Base-by-base conservation (phyloP, 805 yeast species). In the Starmerella tilneyi region DNA sequence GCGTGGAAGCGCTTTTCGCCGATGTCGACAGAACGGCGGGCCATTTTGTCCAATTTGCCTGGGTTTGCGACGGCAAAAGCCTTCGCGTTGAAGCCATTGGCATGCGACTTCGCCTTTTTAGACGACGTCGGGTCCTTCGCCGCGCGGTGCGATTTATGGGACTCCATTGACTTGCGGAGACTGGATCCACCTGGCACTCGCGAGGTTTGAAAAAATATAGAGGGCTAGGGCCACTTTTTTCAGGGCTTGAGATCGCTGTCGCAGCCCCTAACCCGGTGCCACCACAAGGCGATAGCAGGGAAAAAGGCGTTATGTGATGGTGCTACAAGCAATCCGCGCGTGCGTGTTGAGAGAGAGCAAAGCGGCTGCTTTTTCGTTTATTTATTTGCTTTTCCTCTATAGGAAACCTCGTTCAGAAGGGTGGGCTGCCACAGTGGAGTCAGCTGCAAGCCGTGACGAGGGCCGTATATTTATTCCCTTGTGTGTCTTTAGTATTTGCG, bases 1-100 rank as follows among this genome's bases (percentile, higher is more conserved):
- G 88, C 96, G 69, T 92, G 97, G 59, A 82, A 73, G 59, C 79
- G 82, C 59, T 74, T 79, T 63, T 92, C 97, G 50, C 78, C 73
- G 23, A 72, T 69, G 59, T 92, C 99, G 52, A 81, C 81, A 5
- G 94, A 66, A 62, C 98, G 74, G 59, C 76, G 75, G 51, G 95
- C 94, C 72, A 74, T 79, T 51, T 82, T 73, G 55, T 84, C 86
- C 62, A 88, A 71, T 62, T 84, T 86, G 15, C 92, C 80, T 1
- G 97, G 97, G 21, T 81, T 81, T 22, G 83, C 64, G 20, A 82
- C 85, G 1, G 86, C 84, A 64, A 81, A 83, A 9, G 94, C 94
- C 64, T 80, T 81, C 4, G 84, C 85, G 70, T 82, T 82, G 53
- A 71, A 74, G 29, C 96, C 96, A 61, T 84, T 85, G 40, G 83